A percentile compares a stretch with the other conserved stretches of the same genome.
phyloP scores from a whole-genome alignment of 371 early-diverging fungal species.

The Thermomucor indicae-seudaticae region DNA sequence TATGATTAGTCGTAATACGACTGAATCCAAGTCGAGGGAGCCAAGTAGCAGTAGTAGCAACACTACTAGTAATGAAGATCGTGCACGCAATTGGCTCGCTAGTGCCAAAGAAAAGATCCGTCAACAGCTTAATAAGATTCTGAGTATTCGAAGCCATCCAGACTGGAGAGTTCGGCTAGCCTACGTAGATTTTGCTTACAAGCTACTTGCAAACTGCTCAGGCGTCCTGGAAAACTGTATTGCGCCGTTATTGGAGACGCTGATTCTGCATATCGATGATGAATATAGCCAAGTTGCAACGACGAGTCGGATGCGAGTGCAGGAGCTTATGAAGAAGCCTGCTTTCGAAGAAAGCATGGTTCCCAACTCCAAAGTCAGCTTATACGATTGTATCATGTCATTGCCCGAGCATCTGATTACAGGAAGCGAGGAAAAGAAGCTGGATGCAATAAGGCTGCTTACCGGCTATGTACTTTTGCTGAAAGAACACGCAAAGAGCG shows the following conservation, averaged over 20 bases:
- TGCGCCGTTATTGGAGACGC: slow-evolving; percentile 33
- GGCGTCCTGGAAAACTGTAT: slow-evolving; percentile 36
- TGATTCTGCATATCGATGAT: slow-evolving; percentile 48
- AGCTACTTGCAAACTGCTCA: slow-evolving; percentile 31
- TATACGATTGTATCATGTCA: slow-evolving; percentile 32
- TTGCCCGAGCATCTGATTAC: slow-evolving; percentile 45
- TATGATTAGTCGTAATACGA: background rate
- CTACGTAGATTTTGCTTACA: slow-evolving; percentile 35
- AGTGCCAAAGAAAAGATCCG: slow-evolving; percentile 20
- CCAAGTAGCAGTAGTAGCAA: background rate
- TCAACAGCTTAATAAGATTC: slow-evolving; percentile 19
- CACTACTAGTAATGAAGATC: background rate
- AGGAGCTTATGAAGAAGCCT: slow-evolving; percentile 4
- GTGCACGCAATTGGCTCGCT: slow-evolving; percentile 24
- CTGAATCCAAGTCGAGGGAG: background rate
- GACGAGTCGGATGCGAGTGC: slow-evolving; percentile 20
- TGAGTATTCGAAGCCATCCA: slow-evolving; percentile 29
- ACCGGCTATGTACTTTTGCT: slow-evolving; percentile 44
- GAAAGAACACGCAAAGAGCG: slow-evolving; percentile 24
- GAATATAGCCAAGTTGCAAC: slow-evolving; percentile 31
- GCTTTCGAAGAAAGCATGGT: slow-evolving; percentile 19
- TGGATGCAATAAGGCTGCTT: slow-evolving; percentile 30
- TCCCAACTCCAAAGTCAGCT: slow-evolving; percentile 35
- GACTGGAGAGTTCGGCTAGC: slow-evolving; percentile 44
- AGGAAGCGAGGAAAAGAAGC: slow-evolving; percentile 40